Evolutionary conservation across 208 protist species (phyloP).

Genomic region (Trypanosoma vivax): DNA sequence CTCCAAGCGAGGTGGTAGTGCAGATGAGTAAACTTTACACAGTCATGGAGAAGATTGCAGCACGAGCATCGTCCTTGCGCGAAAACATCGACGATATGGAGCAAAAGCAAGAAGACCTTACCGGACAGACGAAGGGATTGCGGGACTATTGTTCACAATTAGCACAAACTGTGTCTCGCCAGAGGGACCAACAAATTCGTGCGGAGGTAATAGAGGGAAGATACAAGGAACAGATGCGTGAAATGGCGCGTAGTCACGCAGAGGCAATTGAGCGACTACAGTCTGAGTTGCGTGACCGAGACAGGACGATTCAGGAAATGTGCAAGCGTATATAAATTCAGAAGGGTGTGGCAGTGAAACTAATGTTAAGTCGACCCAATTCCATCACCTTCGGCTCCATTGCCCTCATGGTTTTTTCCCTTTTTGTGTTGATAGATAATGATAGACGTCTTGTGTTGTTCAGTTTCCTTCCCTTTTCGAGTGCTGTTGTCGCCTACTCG

Average conservation of each 20-base stretch:
- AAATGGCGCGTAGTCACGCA: constrained; percentile 28
- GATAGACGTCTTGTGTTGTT: too few relatives aligned
- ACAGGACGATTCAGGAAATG: constrained; percentile 55
- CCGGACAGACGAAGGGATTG: constrained; percentile 39
- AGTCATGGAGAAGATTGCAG: constrained; percentile 71
- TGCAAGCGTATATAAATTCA: constrained; percentile 21
- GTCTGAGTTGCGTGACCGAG: constrained; percentile 51
- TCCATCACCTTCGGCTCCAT: too few relatives aligned
- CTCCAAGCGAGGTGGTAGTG: constrained; percentile 71
- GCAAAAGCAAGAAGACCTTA: constrained; percentile 53
- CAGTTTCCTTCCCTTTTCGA: too few relatives aligned
- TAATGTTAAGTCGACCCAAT: too few relatives aligned
- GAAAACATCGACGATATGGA: constrained; percentile 48
- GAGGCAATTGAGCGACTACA: constrained; percentile 43
- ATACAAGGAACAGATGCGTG: constrained; percentile 35
- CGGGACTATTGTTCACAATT: constrained; percentile 53
- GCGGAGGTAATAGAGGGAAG: constrained; percentile 42
- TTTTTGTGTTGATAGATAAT: too few relatives aligned
- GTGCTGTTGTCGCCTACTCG: too few relatives aligned
- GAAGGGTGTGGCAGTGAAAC: not conserved
- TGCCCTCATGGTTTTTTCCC: too few relatives aligned
- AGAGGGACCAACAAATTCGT: constrained; percentile 50
- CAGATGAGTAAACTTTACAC: constrained; percentile 83
- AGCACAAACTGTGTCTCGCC: constrained; percentile 20
- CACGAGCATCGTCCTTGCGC: constrained; percentile 47